Base-by-base conservation (phyloP, 768 basidiomycete species). In the Lentinula sp. region DNA sequence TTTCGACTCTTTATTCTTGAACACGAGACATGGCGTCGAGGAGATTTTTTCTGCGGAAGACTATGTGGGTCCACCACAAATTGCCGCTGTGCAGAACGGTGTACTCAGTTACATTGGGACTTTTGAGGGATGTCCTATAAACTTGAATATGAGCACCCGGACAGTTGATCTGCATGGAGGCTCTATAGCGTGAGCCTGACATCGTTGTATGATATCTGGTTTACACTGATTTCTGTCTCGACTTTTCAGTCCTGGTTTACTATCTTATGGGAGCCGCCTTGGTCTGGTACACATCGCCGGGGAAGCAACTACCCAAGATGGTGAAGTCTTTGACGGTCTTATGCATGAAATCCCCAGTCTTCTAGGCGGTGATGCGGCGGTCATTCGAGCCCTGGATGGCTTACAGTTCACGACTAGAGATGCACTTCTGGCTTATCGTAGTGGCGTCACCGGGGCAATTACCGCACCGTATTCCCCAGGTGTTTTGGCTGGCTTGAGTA, bases 361-460 rank as follows among this genome's bases (percentile, higher is more conserved):
- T 55, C 65, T 84, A 11, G 79, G 79, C 8, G 70, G 48, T 2
- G 76, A 71, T 68, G 73, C 75, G 28, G 74, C 73, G 16, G 60
- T 77, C 53, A 75, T 78, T 23, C 78, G 78, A 37, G 93, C 89
- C 8, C 80, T 81, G 4, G 92, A 95, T 68, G 92, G 93, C 31
- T 18, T 59, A n/a, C 57, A 85, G 82, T 16, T 76, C 7, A 50
- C 18, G 54, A 49, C 54, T 64, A 76, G 66, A 48, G 21, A 54
- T 37, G 60, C 52, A 32, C 39, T 21, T 58, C 54, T 89, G 49
- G 87, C 86, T 1, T 88, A 88, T 62, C 80, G 80, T 31, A 70
- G 78, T 11, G 89, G 89, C 9, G 87, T 89, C 5, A 87, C 87
- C 0, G 75, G 74, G 1, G 86, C 79, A 6, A 77, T 91, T 53